Evolutionary conservation across 2,329 filamentous ascomycete species (phyloP).

Genomic region (Calonectria hawksworthii): DNA sequence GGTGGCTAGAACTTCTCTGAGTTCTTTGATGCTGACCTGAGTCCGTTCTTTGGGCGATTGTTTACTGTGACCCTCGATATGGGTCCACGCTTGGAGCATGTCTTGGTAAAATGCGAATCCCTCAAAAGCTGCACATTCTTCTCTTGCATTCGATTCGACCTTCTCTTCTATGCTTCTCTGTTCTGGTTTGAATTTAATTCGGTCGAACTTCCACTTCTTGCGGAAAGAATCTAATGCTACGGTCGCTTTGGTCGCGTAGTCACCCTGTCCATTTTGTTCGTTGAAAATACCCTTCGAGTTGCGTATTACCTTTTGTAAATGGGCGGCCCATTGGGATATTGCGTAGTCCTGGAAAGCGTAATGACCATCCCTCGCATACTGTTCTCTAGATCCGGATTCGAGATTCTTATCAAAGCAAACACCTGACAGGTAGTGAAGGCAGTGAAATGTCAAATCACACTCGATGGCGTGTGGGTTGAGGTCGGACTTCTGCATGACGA

Average conservation of each 20-base stretch:
- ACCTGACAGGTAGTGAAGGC: constrained; percentile 52
- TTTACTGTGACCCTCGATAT: constrained; percentile 7
- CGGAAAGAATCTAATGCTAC: not conserved
- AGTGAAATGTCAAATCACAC: constrained; percentile 36
- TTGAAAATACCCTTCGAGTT: not conserved
- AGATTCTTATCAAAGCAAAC: constrained; percentile 46
- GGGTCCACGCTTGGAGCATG: constrained; percentile 3
- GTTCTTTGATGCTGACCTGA: constrained; percentile 22
- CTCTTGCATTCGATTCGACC: not conserved
- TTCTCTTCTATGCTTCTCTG: not conserved
- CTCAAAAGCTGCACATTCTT: not conserved
- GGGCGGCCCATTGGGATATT: constrained; percentile 50
- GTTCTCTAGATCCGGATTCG: constrained; percentile 19
- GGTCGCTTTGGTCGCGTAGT: not conserved
- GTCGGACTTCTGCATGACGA: constrained; percentile 42
- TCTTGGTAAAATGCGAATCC: not conserved
- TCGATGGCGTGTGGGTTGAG: constrained; percentile 34
- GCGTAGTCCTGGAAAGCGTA: constrained; percentile 58
- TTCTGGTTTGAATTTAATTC: not conserved
- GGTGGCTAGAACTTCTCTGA: constrained; percentile 40
- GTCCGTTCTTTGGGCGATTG: constrained; percentile 7
- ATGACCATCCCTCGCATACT: constrained; percentile 41
- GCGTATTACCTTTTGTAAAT: constrained; percentile 45
- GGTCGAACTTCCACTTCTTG: not conserved
- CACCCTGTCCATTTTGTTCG: not conserved